These are phyloP conservation scores for Trichoderma harzianum DNA, from an alignment of 2,329 filamentous ascomycete species.

Conservation along the genomic window DNA sequence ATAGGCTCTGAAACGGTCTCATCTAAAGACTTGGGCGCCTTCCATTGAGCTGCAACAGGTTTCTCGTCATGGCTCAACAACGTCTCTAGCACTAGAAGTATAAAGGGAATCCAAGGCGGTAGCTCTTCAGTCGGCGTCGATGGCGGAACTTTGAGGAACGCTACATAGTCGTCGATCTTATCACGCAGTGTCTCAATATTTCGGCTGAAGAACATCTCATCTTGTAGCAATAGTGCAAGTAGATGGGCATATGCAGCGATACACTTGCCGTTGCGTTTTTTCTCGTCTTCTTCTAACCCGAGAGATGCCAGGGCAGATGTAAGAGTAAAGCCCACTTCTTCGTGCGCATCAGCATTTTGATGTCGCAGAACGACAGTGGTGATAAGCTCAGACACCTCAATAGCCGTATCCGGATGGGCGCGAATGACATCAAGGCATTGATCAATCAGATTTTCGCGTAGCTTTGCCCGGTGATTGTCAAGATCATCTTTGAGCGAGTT, in stretches of 20 bases:
- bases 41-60: slow-evolving; percentile 72
- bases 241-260: slow-evolving; percentile 91
- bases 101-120: slow-evolving; percentile 89
- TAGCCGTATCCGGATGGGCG: slow-evolving; percentile 81
- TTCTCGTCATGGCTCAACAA: slow-evolving; percentile 86
- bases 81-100: slow-evolving; percentile 85
- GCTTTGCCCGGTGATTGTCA: slow-evolving; percentile 67
- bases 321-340: slow-evolving; percentile 77
- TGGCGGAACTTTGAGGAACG: slow-evolving; percentile 70
- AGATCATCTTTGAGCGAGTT: slow-evolving; percentile 66
- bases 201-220: slow-evolving; percentile 73
- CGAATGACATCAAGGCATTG: slow-evolving; percentile 87
- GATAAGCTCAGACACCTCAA: slow-evolving; percentile 87
- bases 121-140: slow-evolving; percentile 69
- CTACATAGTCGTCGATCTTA: slow-evolving; percentile 71
- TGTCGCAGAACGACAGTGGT: slow-evolving; percentile 64
- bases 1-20: slow-evolving; percentile 51
- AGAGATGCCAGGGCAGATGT: slow-evolving; percentile 78
- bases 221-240: slow-evolving; percentile 81
- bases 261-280: slow-evolving; percentile 59
- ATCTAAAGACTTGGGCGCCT: slow-evolving; percentile 48
- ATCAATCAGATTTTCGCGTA: slow-evolving; percentile 78
- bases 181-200: slow-evolving; percentile 72
- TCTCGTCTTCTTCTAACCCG: slow-evolving; percentile 57
- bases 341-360: slow-evolving; percentile 52